phyloP scores from a whole-genome alignment of 2,329 filamentous ascomycete species.

The Aspergillus arachidicola region DNA sequence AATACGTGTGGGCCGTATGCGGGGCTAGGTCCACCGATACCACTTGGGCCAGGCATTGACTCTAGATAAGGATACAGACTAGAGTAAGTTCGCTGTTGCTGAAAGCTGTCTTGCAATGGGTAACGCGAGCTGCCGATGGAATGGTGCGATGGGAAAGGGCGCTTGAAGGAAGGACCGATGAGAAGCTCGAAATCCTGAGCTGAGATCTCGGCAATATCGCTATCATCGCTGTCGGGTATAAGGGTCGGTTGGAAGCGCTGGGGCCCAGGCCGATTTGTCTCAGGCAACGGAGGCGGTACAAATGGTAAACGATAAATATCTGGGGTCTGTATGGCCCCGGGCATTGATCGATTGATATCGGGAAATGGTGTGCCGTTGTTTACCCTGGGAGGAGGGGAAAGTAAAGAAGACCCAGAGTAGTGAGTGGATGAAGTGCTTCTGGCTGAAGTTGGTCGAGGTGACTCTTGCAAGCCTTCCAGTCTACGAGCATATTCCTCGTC shows the following conservation, averaged over 20 bases:
- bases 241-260: conserved; percentile 7
- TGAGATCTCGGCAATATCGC: conserved; percentile 38
- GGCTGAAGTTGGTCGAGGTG: conserved; percentile 13
- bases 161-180: background rate
- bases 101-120: background rate
- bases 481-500: conserved; percentile 44
- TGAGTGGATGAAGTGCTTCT: conserved; percentile 9
- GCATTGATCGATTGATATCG: background rate
- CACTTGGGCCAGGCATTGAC: conserved; percentile 8
- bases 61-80: background rate
- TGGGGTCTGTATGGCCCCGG: background rate
- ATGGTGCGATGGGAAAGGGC: background rate
- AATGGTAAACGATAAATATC: background rate
- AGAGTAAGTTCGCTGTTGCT: background rate
- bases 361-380: background rate
- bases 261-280: background rate
- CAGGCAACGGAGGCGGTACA: background rate
- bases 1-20: conserved; percentile 20
- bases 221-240: conserved; percentile 29
- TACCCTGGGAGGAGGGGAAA: background rate
- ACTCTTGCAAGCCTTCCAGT: conserved; percentile 32
- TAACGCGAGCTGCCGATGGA: background rate
- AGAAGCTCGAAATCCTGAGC: conserved; percentile 21
- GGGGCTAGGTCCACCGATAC: conserved; percentile 4
- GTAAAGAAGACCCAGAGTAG: conserved; percentile 9